Evolutionary conservation across 257 asterid species (phyloP).

Genomic region (Penstemon davidsonii): DNA sequence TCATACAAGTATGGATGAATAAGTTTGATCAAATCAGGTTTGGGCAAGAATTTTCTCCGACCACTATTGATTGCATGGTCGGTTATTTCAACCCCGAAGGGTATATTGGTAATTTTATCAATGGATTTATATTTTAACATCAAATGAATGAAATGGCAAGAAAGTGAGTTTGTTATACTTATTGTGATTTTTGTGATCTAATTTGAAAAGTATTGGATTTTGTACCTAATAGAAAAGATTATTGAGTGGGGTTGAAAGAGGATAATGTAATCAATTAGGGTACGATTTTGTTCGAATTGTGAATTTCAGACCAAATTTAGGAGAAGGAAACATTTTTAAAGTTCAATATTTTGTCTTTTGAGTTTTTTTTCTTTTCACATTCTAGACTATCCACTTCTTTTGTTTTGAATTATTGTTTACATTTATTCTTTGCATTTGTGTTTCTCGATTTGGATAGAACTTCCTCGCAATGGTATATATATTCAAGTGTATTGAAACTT

Average conservation of each 20-base stretch:
- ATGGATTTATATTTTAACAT: neutral
- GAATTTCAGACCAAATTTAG: neutral
- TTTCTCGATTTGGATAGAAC: neutral
- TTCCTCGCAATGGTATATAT: too few relatives aligned
- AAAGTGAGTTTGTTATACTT: conserved; percentile 11
- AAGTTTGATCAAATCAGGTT: too few relatives aligned
- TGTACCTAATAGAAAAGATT: neutral
- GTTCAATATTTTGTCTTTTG: neutral
- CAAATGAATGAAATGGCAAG: neutral
- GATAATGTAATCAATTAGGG: neutral
- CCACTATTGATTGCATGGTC: neutral
- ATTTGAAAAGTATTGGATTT: neutral
- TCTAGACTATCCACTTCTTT: neutral
- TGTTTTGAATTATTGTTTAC: neutral
- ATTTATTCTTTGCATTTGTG: neutral
- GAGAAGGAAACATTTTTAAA: neutral
- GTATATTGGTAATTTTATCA: neutral
- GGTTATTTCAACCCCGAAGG: neutral
- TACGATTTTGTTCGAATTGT: neutral
- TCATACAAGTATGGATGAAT: too few relatives aligned
- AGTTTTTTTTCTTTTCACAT: neutral
- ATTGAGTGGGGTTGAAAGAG: neutral
- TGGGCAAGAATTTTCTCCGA: too few relatives aligned
- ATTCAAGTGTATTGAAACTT: too few relatives aligned
- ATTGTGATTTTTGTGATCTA: neutral